phyloP scores from a whole-genome alignment of 768 basidiomycete genomes.

The Mycena amicta region DNA sequence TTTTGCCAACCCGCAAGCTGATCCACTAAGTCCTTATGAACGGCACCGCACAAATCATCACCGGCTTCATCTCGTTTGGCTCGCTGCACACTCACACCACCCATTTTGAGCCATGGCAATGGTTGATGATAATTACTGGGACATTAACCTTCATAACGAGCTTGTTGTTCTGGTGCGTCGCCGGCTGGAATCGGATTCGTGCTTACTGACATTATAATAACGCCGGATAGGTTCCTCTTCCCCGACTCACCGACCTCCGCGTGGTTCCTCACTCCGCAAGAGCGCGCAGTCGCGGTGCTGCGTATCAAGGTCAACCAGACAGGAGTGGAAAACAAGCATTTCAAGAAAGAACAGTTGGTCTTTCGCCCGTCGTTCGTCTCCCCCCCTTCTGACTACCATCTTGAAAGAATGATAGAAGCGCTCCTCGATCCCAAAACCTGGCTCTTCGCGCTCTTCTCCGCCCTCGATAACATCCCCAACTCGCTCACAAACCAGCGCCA shows the following conservation, averaged over 20 bases:
- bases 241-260: conserved; percentile 64
- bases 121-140: conserved; percentile 32
- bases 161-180: conserved; percentile 50
- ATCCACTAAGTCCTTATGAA: conserved; percentile 69
- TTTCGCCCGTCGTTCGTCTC: background rate
- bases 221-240: conserved; percentile 62
- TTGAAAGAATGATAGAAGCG: conserved; percentile 52
- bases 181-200: conserved; percentile 44
- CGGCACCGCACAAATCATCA: conserved; percentile 63
- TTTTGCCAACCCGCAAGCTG: background rate
- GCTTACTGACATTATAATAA: conserved; percentile 33
- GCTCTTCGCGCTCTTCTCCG: conserved; percentile 58
- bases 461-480: conserved; percentile 53
- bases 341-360: conserved; percentile 79
- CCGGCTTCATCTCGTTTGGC: conserved; percentile 54
- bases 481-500: conserved; percentile 50
- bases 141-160: conserved; percentile 23
- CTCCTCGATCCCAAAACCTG: conserved; percentile 58
- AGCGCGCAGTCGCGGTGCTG: conserved; percentile 51
- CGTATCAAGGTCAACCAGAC: conserved; percentile 77
- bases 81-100: conserved; percentile 46
- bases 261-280: conserved; percentile 56
- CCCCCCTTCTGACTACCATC: background rate
- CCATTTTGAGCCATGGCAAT: conserved; percentile 57
- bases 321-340: conserved; percentile 80